Evolutionary conservation across 805 yeast genomes (phyloP), one percentile per base, ranked within the genome.

Genomic region (Lipomyces yamadae): DNA sequence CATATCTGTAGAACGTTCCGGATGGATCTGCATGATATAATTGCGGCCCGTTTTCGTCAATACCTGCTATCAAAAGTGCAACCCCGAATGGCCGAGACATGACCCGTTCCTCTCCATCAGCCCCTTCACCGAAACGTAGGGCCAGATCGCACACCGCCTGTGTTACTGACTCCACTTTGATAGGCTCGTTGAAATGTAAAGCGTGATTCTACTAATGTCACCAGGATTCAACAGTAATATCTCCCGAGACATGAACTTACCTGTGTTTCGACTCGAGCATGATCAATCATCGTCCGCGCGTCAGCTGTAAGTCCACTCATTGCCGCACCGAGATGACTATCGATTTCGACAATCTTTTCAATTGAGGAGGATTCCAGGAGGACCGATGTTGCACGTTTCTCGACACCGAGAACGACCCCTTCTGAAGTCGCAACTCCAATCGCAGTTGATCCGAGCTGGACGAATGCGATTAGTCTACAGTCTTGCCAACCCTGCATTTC

Each of bases 71-170:
- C 74, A 95, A 84, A 72, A 95, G 81, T 1, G 99, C 99, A 60
- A 95, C 99, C 77, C 99, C 99, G 78, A 95, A 95, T 11, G 99
- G 99, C 81, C 99, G 88, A 3, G 97, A 92, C 99, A 95, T 90
- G 71, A 89, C 83, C 77, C 96, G 85, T 78, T 94, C 94, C 77
- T 95, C 98, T 66, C 97, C 98, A 53, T 92, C 88, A 2, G 97
- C 97, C 72, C 97, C 97, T 81, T 94, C 99, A 65, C 98, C 98
- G 73, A 94, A 94, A 77, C 98, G 86, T 74, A 95, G 83, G 1
- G 99, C 98, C 76, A 95, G 84, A 80, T 95, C 99, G 79, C 99
- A 95, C 24, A 95, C 97, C 0, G 96, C 87, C 79, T 96, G 99
- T 11, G 99, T 93, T 74, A 95, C 86, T 54, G 96, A 86, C 78